Evolutionary conservation across 169 alveolate species (phyloP), one percentile per base, ranked within the genome.

Genomic region (Plasmodium fragile): DNA sequence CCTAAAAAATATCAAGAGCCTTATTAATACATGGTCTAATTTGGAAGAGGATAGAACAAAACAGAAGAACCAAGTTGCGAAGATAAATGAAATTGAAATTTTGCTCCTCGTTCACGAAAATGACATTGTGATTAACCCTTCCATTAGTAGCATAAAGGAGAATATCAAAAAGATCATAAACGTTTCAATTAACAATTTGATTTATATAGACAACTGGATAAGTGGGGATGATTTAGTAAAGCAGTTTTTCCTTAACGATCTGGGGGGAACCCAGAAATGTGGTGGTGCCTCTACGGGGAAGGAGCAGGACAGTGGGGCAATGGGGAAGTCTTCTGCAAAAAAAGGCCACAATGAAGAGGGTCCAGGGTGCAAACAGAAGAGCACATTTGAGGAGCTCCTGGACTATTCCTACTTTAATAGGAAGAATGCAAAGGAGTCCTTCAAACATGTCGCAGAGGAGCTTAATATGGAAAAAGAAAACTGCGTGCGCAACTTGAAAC

Each of bases 171-270:
- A 81, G 18, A 91, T 81, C 43, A 91, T 91, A 7, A 91, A 91
- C 83, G 92, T 91, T 79, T 91, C 92, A 16, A 91, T 91, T 18
- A 91, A 91, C 59, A 91, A 72, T 91, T 70, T 91, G 30, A 91
- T 91, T 30, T 91, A 91, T 81, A 72, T 91, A 80, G 94, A 91
- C 28, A 91, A 91, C 45, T 91, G 94, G 94, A 69, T 91, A 49
- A 81, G 79, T 69, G 77, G 73, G 49, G 94, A 79, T 3, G 94
- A 91, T 69, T 80, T 91, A 30, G 65, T 81, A 59, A 32, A 28
- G 53, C 83, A 81, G 13, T 91, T 91, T 81, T 65, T 65, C n/a
- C 36, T 65, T 22, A 65, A 65, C 18, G 82, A 81, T 22, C 72
- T 28, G 16, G 84, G 52, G 22, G 80, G 39, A 10, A 65, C 52